Percentiles rank a stretch among this genome's conserved stretches.
These are phyloP conservation scores for Vitis hybrid DNA, from an alignment of 177 flowering plant species.

Conservation along the genomic window DNA sequence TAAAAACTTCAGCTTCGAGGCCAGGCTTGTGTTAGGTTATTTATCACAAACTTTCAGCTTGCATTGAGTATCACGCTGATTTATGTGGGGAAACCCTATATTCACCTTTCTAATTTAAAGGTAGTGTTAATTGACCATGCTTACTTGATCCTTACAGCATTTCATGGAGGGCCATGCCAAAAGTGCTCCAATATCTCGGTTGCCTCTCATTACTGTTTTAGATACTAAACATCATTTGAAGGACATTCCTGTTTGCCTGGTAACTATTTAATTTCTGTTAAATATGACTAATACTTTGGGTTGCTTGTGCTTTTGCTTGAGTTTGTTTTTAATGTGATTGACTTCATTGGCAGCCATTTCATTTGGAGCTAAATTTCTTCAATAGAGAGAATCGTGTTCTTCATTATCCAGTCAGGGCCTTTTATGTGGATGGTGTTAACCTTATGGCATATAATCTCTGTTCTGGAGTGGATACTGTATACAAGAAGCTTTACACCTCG, in stretches of 20 bases:
- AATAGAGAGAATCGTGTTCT: conserved; percentile 88
- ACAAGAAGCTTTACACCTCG: conserved; percentile 87
- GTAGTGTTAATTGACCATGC: not conserved
- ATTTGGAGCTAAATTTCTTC: conserved; percentile 96
- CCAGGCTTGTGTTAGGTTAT: no score
- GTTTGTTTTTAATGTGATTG: conserved; percentile 9
- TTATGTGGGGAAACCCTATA: not conserved
- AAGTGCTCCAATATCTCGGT: conserved; percentile 82
- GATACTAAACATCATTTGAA: conserved; percentile 69
- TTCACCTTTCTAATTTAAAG: not conserved
- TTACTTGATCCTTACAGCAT: conserved; percentile 54
- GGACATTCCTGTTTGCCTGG: conserved; percentile 94
- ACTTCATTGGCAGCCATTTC: conserved; percentile 71
- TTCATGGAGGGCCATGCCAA: conserved; percentile 99
- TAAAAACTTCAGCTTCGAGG: no score
- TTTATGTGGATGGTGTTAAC: conserved; percentile 83
- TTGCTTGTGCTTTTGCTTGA: conserved; percentile 2
- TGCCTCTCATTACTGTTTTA: conserved; percentile 78
- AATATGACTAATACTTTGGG: not conserved
- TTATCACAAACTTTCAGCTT: not conserved
- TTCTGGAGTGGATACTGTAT: conserved; percentile 74
- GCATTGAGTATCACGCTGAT: not conserved
- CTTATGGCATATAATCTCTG: conserved; percentile 92
- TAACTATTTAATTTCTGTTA: conserved; percentile 19
- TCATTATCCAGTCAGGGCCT: conserved; percentile 94